Base-by-base conservation (phyloP, 2,329 filamentous ascomycete genomes). In the Fusarium sulawesiense region DNA sequence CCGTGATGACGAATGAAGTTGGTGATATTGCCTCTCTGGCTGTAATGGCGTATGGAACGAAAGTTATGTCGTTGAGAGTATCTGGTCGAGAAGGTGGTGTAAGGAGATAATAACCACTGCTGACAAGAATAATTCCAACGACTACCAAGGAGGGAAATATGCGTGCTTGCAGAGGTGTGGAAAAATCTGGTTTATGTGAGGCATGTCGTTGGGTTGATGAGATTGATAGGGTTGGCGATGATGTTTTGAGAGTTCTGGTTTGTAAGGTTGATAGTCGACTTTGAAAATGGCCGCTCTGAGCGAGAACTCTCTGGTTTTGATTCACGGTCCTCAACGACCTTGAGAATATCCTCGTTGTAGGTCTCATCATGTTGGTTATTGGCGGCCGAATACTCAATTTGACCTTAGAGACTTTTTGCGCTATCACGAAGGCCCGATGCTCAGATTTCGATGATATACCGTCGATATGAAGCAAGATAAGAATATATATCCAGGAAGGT, bases 1-100 rank as follows among this genome's bases (percentile, higher is more conserved):
- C 79, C 11, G 89, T 91, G 71, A 95, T 86, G 71, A 95, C 85
- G 73, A 92, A 89, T 60, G 88, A 89, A 0, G 89, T 89, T 2
- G 88, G 85, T 0, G 92, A 92, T 45, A 93, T 86, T 25, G 83
- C 80, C 51, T 91, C 86, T 70, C 87, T 88, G 27, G 83, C 79
- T 18, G 86, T 83, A 67, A 96, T 86, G 27, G 84, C 87, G 80
- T 92, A 94, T 5, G 88, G 86, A 37, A 86, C 86, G 79, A 93
- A 94, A 25, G 82, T 85, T 59, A 83, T 81, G 16, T 82, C 78
- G 80, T 92, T 90, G 63, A 93, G 84, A 3, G 74, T 76, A 5
- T 72, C 68, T 0, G 73, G 64, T 8, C 61, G 69, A 27, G 74
- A 57, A 9, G 76, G 68, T 0, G 77, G 72, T 1, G 76, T 49